phyloP scores from a whole-genome alignment of 2,329 filamentous ascomycete genomes.

The Boeremia lycopersici region DNA sequence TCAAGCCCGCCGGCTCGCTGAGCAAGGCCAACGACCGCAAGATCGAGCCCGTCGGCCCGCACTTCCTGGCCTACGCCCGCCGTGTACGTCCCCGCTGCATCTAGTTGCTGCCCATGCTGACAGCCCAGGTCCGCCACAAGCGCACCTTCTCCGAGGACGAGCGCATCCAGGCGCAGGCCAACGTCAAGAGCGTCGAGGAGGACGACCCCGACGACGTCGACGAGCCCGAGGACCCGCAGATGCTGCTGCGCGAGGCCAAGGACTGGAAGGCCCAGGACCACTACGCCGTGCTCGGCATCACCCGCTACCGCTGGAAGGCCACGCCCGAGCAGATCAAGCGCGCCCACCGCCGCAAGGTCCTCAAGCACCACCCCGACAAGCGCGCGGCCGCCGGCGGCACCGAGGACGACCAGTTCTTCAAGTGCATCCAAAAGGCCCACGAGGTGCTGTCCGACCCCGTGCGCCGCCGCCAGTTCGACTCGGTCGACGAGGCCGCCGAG shows the following conservation, averaged over 20 bases:
- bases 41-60: conserved; percentile 93
- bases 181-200: conserved; percentile 93
- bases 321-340: conserved; percentile 99
- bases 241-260: conserved; percentile 93
- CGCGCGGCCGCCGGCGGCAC: conserved; percentile 86
- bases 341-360: conserved; percentile 98
- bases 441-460: conserved; percentile 91
- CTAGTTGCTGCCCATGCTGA: not conserved
- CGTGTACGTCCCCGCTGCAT: conserved; percentile 62
- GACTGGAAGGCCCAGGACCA: conserved; percentile 99
- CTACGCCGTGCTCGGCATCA: conserved; percentile 92
- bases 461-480: conserved; percentile 94
- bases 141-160: conserved; percentile 99
- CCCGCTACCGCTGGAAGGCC: conserved; percentile 89
- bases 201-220: conserved; percentile 89
- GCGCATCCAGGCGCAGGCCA: conserved; percentile 92
- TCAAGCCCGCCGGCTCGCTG: conserved; percentile 80
- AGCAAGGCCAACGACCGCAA: conserved; percentile 81
- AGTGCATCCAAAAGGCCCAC: conserved; percentile 98
- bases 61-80: conserved; percentile 96
- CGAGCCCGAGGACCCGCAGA: conserved; percentile 89
- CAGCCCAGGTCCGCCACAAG: conserved; percentile 76
- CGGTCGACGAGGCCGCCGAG: conserved; percentile 91
- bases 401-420: conserved; percentile 99
- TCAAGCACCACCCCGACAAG: conserved; percentile 99